Evolutionary conservation across 306 rosid genomes (phyloP).

Genomic region (Erythrophleum fordii): DNA sequence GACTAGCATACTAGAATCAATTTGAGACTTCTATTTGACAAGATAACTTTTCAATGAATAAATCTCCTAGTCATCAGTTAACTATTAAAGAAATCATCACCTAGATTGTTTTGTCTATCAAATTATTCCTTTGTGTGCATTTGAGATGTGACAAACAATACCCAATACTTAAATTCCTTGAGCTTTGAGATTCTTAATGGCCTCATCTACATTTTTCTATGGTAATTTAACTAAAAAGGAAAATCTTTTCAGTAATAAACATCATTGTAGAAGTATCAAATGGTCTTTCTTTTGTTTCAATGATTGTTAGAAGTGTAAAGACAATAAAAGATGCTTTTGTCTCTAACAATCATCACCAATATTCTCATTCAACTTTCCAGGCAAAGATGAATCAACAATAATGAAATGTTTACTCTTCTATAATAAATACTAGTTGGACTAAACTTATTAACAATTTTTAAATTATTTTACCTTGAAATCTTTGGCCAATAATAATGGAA

Average conservation of each 20-base stretch:
- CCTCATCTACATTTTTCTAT: conserved; percentile 87
- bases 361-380: neutral
- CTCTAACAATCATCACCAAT: neutral
- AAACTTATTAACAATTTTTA: too few species aligned
- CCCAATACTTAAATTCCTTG: conserved; percentile 75
- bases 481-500: too few species aligned
- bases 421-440: too few species aligned
- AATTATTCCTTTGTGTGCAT: conserved; percentile 77
- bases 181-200: conserved; percentile 65
- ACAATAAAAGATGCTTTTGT: neutral
- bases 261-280: neutral
- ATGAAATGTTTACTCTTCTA: neutral
- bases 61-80: neutral
- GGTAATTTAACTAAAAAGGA: conserved; percentile 24
- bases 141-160: conserved; percentile 83
- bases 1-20: neutral
- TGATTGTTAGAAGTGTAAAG: neutral
- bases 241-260: neutral
- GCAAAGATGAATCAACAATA: neutral
- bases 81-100: conserved; percentile 40
- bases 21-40: neutral
- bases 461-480: too few species aligned
- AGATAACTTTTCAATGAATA: neutral
- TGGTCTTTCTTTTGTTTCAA: neutral
- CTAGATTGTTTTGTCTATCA: conserved; percentile 72